Percentiles rank a stretch among this genome's conserved stretches.
Evolutionary conservation across 345 rosid species (phyloP).

Genomic region (Hypericum androsaemum): DNA sequence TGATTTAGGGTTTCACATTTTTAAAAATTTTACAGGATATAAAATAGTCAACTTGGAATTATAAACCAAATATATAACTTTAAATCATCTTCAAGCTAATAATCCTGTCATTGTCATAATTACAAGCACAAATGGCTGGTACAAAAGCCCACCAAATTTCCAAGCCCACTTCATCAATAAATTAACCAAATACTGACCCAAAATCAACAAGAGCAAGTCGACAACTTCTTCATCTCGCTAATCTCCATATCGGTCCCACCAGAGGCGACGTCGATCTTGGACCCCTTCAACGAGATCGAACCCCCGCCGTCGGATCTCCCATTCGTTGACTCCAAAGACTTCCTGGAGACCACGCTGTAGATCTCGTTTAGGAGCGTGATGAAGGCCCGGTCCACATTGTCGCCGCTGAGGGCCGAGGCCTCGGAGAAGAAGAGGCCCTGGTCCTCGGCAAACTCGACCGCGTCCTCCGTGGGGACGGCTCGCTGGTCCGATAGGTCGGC

Average conservation of each 20-base stretch:
- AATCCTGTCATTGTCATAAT: too few species aligned
- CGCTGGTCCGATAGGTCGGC: conserved; percentile 55
- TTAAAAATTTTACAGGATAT: too few species aligned
- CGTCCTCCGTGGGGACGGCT: conserved; percentile 62
- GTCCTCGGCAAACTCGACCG: conserved; percentile 69
- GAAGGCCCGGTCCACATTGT: conserved; percentile 65
- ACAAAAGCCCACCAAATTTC: too few species aligned
- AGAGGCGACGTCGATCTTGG: conserved; percentile 46
- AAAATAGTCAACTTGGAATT: too few species aligned
- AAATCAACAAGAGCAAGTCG: conserved; percentile 46
- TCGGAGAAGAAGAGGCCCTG: conserved; percentile 71
- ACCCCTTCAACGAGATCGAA: conserved; percentile 32
- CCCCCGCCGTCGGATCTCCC: conserved; percentile 21
- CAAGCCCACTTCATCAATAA: too few species aligned
- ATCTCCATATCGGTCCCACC: conserved; percentile 50
- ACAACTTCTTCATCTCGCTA: conserved; percentile 37
- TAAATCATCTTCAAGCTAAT: too few species aligned
- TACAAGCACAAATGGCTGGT: too few species aligned
- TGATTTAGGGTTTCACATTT: too few species aligned
- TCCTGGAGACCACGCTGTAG: conserved; percentile 37
- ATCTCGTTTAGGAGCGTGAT: conserved; percentile 54
- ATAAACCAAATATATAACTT: too few species aligned
- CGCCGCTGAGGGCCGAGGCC: conserved; percentile 71
- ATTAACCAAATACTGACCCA: too few species aligned
- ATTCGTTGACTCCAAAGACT: conserved; percentile 25